Evolutionary conservation across 2,329 filamentous ascomycete genomes (phyloP), one percentile per base, ranked within the genome.

Genomic region (Ophiocordyceps camponoti-rufipedis): DNA sequence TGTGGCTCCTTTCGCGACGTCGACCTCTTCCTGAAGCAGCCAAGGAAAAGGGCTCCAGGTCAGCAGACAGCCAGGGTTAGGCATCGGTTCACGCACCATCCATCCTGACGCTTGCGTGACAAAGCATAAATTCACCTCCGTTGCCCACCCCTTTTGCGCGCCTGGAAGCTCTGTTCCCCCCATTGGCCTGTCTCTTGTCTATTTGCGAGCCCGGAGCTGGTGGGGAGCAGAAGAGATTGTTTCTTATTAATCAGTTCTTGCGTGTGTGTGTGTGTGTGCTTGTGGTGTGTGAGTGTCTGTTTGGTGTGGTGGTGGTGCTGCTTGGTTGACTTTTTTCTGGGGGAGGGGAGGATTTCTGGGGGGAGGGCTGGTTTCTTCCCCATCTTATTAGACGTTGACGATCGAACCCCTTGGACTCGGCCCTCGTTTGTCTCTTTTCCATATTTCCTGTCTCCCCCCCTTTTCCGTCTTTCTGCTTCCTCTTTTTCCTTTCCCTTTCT

Each of bases 81-180:
- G 29, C 29, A 31, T 12, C 16, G 35, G 35, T 38, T 38, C n/a
- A n/a, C 7, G 14, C 7, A 16, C 7, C 7, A 9, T 16, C 35
- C 16, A 9, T 16, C 35, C 9, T 16, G 14, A 16, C 35, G 35
- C 14, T 38, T 38, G 35, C 35, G 35, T 42, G 28, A 39, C 44
- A 48, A 48, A 45, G 19, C 42, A 45, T 43, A 45, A 47, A 45
- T 39, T 43, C 44, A 43, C 41, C 19, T 40, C 23, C 41, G n/a
- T 28, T 14, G 29, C 41, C 44, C 44, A 18, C 41, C 19, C 33
- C n/a, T 14, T 11, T 2, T 3, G 10, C 4, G 5, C 14, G 13
- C n/a, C 33, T 38, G 11, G 11, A 7, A 4, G 9, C n/a, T 16
- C 33, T 41, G 18, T 13, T 23, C 9, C 18, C 16, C 18, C 23